These are phyloP conservation scores for Claviceps sorghi DNA, from an alignment of 2,329 filamentous ascomycete species.

Conservation along the genomic window DNA sequence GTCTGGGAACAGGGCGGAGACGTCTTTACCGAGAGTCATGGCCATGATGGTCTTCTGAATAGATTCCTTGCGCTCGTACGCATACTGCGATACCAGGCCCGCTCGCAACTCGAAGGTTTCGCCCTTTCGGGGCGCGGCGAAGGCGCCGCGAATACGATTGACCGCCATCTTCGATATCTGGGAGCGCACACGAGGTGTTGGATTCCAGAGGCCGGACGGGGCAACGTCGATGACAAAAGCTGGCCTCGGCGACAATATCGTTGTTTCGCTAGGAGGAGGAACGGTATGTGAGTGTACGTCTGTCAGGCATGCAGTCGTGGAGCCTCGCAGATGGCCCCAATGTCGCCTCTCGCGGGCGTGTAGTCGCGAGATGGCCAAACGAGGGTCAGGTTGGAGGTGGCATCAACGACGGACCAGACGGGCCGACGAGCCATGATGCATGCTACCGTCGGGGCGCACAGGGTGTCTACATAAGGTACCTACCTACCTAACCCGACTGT, in stretches of 20 bases:
- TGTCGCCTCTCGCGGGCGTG: slow-evolving; percentile 1
- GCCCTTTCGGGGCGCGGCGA: slow-evolving; percentile 84
- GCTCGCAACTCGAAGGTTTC: slow-evolving; percentile 96
- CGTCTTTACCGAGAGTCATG: slow-evolving; percentile 97
- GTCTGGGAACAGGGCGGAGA: slow-evolving; percentile 91
- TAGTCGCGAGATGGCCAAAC: not conserved
- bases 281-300: not conserved
- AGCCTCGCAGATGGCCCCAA: not conserved
- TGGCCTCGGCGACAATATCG: not conserved
- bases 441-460: not conserved
- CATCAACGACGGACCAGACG: not conserved
- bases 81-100: slow-evolving; percentile 95
- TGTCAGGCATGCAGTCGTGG: not conserved
- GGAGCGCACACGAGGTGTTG: slow-evolving; percentile 9
- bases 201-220: slow-evolving; percentile 6
- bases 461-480: too few relatives aligned
- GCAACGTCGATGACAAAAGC: not conserved
- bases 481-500: too few relatives aligned
- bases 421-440: not conserved
- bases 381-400: not conserved
- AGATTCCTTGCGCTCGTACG: slow-evolving; percentile 95
- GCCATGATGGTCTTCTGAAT: slow-evolving; percentile 99
- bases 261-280: not conserved
- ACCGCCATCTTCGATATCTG: slow-evolving; percentile 59
- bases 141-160: slow-evolving; percentile 88